phyloP scores from a whole-genome alignment of 192 early-diverging fungal genomes.

The Coemansia sp. region DNA sequence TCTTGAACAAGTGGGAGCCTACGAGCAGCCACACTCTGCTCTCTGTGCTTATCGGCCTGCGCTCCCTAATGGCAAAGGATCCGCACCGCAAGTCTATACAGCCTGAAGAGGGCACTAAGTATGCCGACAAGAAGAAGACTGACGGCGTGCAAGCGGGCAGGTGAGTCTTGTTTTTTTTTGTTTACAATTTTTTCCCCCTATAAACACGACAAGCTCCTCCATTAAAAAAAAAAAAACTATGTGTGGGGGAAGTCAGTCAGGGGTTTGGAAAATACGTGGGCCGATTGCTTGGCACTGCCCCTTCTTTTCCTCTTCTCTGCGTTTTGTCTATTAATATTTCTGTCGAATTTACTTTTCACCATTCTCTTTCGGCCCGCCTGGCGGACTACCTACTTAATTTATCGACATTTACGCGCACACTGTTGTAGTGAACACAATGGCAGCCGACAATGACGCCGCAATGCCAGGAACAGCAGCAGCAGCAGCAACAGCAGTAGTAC shows the following conservation, averaged over 20 bases:
- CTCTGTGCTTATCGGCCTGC: conserved; percentile 80
- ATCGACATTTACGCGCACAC: neutral
- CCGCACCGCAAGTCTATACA: conserved; percentile 85
- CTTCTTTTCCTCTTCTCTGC: neutral
- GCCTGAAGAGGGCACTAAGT: conserved; percentile 81
- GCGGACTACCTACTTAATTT: conserved; percentile 5
- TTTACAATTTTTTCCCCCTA: neutral
- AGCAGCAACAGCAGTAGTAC: neutral
- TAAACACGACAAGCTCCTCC: neutral
- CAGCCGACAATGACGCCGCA: neutral
- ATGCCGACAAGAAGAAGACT: neutral
- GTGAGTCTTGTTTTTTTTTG: neutral
- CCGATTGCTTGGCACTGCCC: neutral
- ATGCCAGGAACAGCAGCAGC: neutral
- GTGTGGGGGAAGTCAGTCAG: neutral
- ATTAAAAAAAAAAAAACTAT: neutral
- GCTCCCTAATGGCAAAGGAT: conserved; percentile 86
- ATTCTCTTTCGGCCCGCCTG: too few relatives aligned
- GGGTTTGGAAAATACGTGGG: too few relatives aligned
- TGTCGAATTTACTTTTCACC: neutral
- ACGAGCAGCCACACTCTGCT: conserved; percentile 67
- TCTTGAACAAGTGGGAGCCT: conserved; percentile 87
- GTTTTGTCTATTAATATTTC: conserved; percentile 1
- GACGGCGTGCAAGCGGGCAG: neutral
- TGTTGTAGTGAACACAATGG: conserved; percentile 9